Base-by-base conservation (phyloP, 768 basidiomycete genomes). In the Omphalotus guepiniiformis region DNA sequence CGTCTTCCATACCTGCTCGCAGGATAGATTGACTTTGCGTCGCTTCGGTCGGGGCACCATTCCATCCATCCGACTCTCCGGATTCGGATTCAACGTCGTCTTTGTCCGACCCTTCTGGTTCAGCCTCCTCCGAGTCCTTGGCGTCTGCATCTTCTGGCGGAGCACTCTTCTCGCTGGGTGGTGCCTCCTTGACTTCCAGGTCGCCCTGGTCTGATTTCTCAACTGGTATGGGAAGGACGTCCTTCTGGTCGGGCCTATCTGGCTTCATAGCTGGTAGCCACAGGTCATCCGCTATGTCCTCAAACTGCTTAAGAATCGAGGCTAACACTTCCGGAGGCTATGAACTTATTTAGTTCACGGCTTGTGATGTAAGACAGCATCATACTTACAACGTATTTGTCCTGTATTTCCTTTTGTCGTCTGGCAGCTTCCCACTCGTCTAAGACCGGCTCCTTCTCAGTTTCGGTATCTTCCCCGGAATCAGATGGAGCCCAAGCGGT, bases 351-450 rank as follows among this genome's bases (percentile, higher is more conserved):
- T n/a, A n/a, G n/a, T n/a, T n/a, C n/a, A n/a, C n/a, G n/a, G n/a
- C n/a, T n/a, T n/a, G n/a, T n/a, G n/a, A n/a, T n/a, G n/a, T n/a
- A n/a, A n/a, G n/a, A n/a, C 47, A 49, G 43, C 30, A 42, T 58
- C 27, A 52, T 30, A 36, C 86, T 65, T 65, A 88, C 88, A 59
- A 88, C 80, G 58, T 76, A 71, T 36, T 72, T 72, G 58, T 88
- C 79, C 56, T 78, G 71, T 50, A 71, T 73, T 52, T 76, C 76
- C 55, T 85, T 83, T 51, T 75, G 66, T 55, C 66, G 70, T 50
- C 68, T 75, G 11, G 85, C 83, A 8, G 62, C 55, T 53, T 85
- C 84, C 86, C 87, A 88, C 62, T 84, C 83, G 57, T 88, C 83
- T 4, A 66, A 59, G 5, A 61, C 56, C 36, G 68, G 64, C 6